Evolutionary conservation across 2,329 filamentous ascomycete genomes (phyloP).

Genomic region (Lachnellula cervina): DNA sequence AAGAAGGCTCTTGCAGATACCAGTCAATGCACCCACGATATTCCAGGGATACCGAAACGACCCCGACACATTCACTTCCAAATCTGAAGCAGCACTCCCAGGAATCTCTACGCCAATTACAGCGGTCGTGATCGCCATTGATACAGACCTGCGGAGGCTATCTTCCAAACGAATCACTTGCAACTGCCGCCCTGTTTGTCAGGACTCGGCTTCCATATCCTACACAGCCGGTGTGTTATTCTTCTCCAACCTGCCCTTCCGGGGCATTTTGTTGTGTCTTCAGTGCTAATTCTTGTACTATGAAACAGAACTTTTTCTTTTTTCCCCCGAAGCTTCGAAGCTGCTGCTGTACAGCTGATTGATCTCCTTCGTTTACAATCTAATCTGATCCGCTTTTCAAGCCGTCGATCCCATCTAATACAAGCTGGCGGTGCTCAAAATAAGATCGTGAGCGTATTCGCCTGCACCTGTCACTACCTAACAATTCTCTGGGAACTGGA

Average conservation of each 20-base stretch:
- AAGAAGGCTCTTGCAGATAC: neutral
- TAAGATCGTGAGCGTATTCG: constrained; percentile 23
- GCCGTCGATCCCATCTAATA: neutral
- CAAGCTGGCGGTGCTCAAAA: constrained; percentile 17
- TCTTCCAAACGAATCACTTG: constrained; percentile 11
- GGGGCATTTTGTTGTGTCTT: constrained; percentile 7
- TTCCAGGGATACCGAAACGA: constrained; percentile 13
- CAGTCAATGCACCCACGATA: constrained; percentile 2
- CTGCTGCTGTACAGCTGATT: neutral
- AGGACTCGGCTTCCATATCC: constrained; percentile 8
- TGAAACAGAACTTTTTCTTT: constrained; percentile 8
- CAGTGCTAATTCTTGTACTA: constrained; percentile 24
- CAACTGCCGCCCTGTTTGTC: constrained; percentile 3
- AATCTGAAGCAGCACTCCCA: constrained; percentile 18
- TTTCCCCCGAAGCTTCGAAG: constrained; percentile 3
- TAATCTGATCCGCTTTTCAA: neutral
- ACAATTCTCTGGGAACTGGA: constrained; percentile 1
- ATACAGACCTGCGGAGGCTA: neutral
- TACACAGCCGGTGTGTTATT: constrained; percentile 6
- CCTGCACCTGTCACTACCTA: constrained; percentile 12
- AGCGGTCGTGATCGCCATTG: constrained; percentile 7
- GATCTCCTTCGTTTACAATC: constrained; percentile 11
- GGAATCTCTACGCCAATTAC: constrained; percentile 9
- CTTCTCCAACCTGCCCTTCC: constrained; percentile 2
- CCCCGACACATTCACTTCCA: constrained; percentile 18